These are phyloP conservation scores for Cyclotella atomus DNA, from an alignment of 108 stramenopile species.

Conservation along the genomic window DNA sequence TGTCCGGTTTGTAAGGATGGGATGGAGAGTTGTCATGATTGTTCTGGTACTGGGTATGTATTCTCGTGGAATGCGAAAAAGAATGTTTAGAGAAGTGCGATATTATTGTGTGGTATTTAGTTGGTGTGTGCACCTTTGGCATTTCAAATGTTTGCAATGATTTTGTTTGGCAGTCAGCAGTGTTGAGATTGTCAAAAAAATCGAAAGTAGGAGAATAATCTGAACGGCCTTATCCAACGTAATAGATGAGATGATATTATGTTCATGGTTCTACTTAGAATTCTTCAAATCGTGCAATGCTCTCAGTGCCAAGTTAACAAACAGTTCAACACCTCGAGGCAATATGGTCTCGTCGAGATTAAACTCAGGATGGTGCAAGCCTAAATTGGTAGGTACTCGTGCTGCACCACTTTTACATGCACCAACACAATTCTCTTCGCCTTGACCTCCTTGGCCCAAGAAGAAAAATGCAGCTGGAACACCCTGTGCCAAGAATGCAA, in stretches of 20 bases:
- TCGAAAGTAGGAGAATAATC: too few relatives aligned
- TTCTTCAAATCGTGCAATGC: conserved; percentile 49
- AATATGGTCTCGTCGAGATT: conserved; percentile 84
- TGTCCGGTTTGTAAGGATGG: conserved; percentile 51
- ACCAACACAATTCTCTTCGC: background rate
- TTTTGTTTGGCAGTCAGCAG: background rate
- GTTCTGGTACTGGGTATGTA: conserved; percentile 43
- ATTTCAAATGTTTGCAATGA: background rate
- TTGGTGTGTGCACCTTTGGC: too few relatives aligned
- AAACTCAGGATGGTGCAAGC: conserved; percentile 87
- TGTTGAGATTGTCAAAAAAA: too few relatives aligned
- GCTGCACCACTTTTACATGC: conserved; percentile 5
- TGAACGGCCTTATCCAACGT: too few relatives aligned
- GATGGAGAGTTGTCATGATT: conserved; percentile 26
- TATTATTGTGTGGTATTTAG: too few relatives aligned
- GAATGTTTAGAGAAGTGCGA: conserved; percentile 1
- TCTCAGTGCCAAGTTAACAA: conserved; percentile 82
- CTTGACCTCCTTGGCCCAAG: conserved; percentile 76
- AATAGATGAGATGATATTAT: too few relatives aligned
- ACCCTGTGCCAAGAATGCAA: conserved; percentile 80
- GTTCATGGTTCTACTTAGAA: too few relatives aligned
- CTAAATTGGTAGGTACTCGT: conserved; percentile 62
- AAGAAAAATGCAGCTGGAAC: conserved; percentile 84
- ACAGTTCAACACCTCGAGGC: conserved; percentile 76
- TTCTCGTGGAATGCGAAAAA: conserved; percentile 23